Evolutionary conservation across 371 early-diverging fungal species (phyloP).

Genomic region (Mitosporidium daphniae): DNA sequence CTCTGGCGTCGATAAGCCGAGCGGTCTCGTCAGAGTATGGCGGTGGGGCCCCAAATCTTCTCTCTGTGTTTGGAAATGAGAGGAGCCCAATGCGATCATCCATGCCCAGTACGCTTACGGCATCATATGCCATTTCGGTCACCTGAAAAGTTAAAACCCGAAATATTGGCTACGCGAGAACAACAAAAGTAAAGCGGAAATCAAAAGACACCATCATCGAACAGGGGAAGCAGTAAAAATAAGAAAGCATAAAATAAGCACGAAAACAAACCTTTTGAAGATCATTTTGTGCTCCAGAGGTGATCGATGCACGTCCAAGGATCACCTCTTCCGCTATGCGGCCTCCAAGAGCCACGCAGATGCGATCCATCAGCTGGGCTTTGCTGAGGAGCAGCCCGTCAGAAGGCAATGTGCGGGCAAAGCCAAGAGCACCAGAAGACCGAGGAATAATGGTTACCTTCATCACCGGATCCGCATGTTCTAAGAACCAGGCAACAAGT

Average conservation of each 20-base stretch:
- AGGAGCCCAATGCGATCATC: conserved; percentile 43
- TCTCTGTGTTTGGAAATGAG: too few species aligned
- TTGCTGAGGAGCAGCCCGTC: conserved; percentile 72
- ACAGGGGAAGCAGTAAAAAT: too few species aligned
- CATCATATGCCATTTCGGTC: too few species aligned
- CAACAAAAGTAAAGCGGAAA: too few species aligned
- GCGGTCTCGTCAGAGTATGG: conserved; percentile 81
- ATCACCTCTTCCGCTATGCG: conserved; percentile 71
- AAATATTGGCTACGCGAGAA: too few species aligned
- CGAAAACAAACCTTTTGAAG: conserved; percentile 76
- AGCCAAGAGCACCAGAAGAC: conserved; percentile 67
- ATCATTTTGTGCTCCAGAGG: conserved; percentile 63
- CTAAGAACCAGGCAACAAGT: conserved; percentile 78
- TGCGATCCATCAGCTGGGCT: conserved; percentile 59
- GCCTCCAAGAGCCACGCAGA: conserved; percentile 66
- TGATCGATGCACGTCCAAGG: conserved; percentile 19
- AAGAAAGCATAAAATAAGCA: too few species aligned
- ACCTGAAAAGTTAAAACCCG: too few species aligned
- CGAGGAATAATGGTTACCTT: conserved; percentile 60
- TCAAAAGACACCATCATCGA: too few species aligned
- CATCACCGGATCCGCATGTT: conserved; percentile 2
- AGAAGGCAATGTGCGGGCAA: conserved; percentile 87
- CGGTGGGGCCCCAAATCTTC: conserved; percentile 23
- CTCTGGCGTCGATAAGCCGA: conserved; percentile 64
- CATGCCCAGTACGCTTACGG: conserved; percentile 74